Evolutionary conservation across 2,329 filamentous ascomycete species (phyloP).

Genomic region (Xylariaceae sp.): DNA sequence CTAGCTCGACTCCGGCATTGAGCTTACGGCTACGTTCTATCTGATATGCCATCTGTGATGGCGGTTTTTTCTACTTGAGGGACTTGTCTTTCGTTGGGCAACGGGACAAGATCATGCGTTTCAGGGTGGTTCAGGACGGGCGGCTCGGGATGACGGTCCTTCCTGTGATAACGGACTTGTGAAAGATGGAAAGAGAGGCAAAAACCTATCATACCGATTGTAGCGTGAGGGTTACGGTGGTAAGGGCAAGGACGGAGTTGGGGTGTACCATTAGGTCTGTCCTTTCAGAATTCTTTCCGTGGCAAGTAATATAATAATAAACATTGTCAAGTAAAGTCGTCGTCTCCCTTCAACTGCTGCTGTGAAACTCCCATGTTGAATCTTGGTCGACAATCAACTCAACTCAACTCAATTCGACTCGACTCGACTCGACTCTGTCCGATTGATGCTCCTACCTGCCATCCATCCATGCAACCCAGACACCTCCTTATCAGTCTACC

Average conservation of each 20-base stretch:
- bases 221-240: slow-evolving; percentile 10
- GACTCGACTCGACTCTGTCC: no score
- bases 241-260: slow-evolving; percentile 11
- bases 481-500: no score
- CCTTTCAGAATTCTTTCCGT: slow-evolving; percentile 5
- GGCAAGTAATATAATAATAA: slow-evolving; percentile 15
- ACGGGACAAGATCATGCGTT: slow-evolving; percentile 2
- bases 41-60: slow-evolving; percentile 8
- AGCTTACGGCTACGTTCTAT: slow-evolving; percentile 9
- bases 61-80: slow-evolving; percentile 8
- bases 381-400: no score
- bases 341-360: no score
- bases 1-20: slow-evolving; percentile 9
- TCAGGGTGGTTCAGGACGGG: not conserved
- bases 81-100: slow-evolving; percentile 10
- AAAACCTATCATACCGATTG: slow-evolving; percentile 1
- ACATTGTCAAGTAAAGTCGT: slow-evolving; percentile 3
- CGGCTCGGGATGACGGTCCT: not conserved
- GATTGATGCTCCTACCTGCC: no score
- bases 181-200: slow-evolving; percentile 4
- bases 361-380: no score
- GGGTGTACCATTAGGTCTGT: slow-evolving; percentile 17
- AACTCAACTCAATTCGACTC: no score
- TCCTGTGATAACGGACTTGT: not conserved
- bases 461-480: no score